Evolutionary conservation across 306 rosid species (phyloP), one percentile per base, ranked within the genome.

Genomic region (Trifolium pratense): DNA sequence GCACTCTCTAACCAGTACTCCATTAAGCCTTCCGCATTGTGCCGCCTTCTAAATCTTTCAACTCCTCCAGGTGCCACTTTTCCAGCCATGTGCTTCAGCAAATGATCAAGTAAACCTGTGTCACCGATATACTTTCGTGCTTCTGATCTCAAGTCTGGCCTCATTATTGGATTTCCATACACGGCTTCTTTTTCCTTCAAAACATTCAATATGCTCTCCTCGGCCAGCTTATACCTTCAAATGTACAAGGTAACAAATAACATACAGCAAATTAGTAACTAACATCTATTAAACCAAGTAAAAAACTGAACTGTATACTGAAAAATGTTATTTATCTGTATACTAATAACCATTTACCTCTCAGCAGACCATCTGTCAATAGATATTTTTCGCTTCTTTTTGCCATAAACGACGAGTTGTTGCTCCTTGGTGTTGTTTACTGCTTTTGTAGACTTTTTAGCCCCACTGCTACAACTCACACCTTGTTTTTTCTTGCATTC

Each of bases 1-100:
- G 97, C 97, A 72, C 85, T 84, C 79, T 94, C 99, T 51, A 94
- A 66, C 97, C 99, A 94, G 71, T 91, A 94, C 69, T 89, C 99
- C 96, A 94, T 92, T 14, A 90, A 91, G 1, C 99, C 99, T 66
- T 91, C 96, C 0, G 97, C 81, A 70, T 91, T 94, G 78, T 91
- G 96, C 7, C 97, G 80, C 51, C 97, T 81, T 36, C 89, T 84
- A 66, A 94, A 94, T 70, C 99, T 78, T 59, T 88, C 90, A 3
- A 31, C 45, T 52, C 95, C 99, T 2, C 95, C 97, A 0, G 99
- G 97, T 17, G 91, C 96, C 69, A 91, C 89, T 80, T 86, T 91
- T 23, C 92, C 99, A 5, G 97, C 93, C 95, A 94, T 94, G 77
- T 94, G 96, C 84, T 91, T 94, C 31, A 94, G 84, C 82, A 94